Conservation (phyloP, 768 basidiomycete genomes). For the Russula brevipes region DNA sequence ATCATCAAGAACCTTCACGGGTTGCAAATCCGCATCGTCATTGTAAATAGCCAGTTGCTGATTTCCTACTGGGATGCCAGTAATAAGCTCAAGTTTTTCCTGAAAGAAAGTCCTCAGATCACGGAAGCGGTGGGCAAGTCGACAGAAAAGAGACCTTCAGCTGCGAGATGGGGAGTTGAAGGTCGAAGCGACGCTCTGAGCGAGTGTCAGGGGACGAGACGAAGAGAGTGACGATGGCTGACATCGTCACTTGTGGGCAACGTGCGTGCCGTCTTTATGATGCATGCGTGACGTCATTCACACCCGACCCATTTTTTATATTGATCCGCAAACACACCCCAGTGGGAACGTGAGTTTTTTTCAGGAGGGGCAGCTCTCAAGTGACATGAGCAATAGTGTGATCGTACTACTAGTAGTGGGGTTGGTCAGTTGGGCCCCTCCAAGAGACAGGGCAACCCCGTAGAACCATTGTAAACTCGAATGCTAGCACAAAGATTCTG, state of each 20-base stretch:
- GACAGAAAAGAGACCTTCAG: conserved; percentile 60
- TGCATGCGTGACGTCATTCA: conserved; percentile 12
- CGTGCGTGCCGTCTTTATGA: neutral
- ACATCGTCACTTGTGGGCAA: conserved; percentile 30
- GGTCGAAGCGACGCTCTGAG: conserved; percentile 82
- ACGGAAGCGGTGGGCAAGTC: neutral
- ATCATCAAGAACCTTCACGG: conserved; percentile 56
- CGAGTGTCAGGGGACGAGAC: conserved; percentile 84
- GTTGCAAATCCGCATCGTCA: conserved; percentile 46
- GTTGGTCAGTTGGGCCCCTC: too few species aligned
- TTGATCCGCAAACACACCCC: too few species aligned
- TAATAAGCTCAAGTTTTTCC: conserved; percentile 78
- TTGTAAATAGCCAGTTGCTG: conserved; percentile 64
- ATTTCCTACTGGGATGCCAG: conserved; percentile 76
- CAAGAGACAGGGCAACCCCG: too few species aligned
- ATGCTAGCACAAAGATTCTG: too few species aligned
- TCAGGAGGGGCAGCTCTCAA: too few species aligned
- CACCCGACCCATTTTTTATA: neutral
- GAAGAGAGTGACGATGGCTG: conserved; percentile 57
- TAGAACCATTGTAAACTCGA: too few species aligned
- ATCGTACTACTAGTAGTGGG: too few species aligned
- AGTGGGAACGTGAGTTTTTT: too few species aligned
- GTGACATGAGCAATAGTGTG: too few species aligned
- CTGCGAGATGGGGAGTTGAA: conserved; percentile 63
- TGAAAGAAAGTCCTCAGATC: conserved; percentile 4